Conservation (phyloP, 108 stramenopile genomes). For the Parietichytrium sp. region DNA sequence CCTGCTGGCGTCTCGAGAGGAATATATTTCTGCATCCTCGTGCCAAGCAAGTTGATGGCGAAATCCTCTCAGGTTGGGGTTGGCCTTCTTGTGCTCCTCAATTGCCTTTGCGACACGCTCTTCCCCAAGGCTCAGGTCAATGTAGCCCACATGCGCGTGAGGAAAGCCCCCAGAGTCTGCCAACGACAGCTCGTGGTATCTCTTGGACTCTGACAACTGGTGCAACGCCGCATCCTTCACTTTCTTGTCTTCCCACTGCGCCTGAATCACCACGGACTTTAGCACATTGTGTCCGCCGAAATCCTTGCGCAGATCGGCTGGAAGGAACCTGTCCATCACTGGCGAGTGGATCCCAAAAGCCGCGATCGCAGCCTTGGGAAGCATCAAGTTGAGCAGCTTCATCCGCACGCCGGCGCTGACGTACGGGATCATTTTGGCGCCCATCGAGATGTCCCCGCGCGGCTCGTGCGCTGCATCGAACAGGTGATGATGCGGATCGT, state of each 20-base stretch:
- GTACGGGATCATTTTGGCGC: neutral
- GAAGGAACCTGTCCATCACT: neutral
- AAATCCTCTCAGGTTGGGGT: neutral
- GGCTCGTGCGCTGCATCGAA: neutral
- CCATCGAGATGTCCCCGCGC: neutral
- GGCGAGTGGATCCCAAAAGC: neutral
- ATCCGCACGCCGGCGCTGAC: neutral
- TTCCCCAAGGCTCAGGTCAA: neutral
- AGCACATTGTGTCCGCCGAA: neutral
- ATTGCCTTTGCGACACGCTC: neutral
- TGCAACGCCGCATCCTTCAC: too few species aligned
- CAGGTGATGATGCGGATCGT: conserved; percentile 35
- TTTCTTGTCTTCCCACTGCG: too few species aligned
- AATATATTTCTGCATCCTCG: neutral
- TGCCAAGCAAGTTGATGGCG: neutral
- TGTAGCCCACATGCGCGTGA: too few species aligned
- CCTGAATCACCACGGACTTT: too few species aligned
- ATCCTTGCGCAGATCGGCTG: neutral
- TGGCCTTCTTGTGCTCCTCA: neutral
- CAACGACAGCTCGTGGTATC: too few species aligned
- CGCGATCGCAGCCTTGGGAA: neutral
- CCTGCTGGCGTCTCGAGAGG: neutral
- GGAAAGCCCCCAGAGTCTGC: too few species aligned
- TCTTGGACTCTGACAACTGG: too few species aligned
- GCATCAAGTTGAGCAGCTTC: neutral